Evolutionary conservation across 169 alveolate genomes (phyloP).

Genomic region (Plasmodium gallinaceum): DNA sequence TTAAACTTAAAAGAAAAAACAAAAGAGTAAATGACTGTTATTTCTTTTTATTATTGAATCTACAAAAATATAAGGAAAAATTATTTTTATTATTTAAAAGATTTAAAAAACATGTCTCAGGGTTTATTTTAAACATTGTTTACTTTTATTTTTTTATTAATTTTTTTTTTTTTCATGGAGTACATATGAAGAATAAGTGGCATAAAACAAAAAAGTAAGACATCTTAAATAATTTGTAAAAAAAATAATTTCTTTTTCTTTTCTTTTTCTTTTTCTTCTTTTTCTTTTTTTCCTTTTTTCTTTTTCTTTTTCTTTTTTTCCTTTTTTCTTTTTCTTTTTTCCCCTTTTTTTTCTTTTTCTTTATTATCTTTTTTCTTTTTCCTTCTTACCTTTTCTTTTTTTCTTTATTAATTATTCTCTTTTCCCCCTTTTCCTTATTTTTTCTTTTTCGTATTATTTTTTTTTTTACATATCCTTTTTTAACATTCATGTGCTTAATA

Average conservation of each 20-base stretch:
- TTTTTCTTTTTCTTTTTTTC: background rate
- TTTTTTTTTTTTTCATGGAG: too few species aligned
- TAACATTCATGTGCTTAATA: too few species aligned
- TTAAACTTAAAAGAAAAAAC: too few species aligned
- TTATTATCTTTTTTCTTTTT: background rate
- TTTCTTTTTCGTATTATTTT: constrained; percentile 3
- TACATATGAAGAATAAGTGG: background rate
- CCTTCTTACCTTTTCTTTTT: background rate
- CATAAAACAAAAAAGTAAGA: background rate
- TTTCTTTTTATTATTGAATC: too few species aligned
- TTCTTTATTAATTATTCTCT: background rate
- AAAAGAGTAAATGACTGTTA: too few species aligned
- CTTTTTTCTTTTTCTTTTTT: background rate
- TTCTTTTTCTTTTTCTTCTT: background rate
- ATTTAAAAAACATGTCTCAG: too few species aligned
- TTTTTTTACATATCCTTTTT: background rate
- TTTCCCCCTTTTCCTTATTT: too few species aligned
- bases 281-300: too few species aligned
- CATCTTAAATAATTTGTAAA: background rate
- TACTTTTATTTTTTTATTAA: too few species aligned
- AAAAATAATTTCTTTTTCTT: background rate
- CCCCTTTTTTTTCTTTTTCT: background rate
- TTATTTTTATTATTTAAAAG: too few species aligned
- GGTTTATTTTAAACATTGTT: too few species aligned
- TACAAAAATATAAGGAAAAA: too few species aligned